Base-by-base conservation (phyloP, 2,329 filamentous ascomycete species). In the Penicillium sp. region DNA sequence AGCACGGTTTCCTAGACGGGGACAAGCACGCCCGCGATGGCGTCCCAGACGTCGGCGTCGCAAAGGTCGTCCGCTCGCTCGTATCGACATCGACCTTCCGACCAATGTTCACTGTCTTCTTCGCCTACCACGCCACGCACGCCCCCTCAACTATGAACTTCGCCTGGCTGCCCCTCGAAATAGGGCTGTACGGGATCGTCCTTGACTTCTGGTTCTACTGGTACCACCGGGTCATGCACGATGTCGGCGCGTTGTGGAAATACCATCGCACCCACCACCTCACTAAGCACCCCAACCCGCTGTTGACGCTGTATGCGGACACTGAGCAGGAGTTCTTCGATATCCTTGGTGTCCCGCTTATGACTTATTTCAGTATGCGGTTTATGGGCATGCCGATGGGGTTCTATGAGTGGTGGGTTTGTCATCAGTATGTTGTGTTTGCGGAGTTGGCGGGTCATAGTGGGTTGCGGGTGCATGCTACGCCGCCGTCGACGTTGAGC, bases 171-270 rank as follows among this genome's bases (percentile, higher is more conserved):
- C 58, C 59, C 1, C 56, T 66, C 0, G 64, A 66, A 38, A 56
- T 51, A 12, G 63, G 64, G 1, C 34, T 66, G 1, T 66, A 65
- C 53, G 60, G 62, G 8, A 60, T 66, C 38, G 62, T 63, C 57
- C 59, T 66, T 56, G 64, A 66, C 46, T 66, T 66, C 55, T 66
- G 64, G 64, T 66, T 66, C 54, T 66, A 66, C 54, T 66, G 63
- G 64, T 66, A 66, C 50, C 64, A 66, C 40, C 63, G 64, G 0
- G n/a, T 60, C 3, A 65, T 65, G 59, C 64, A 66, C 31, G 63
- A 65, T 18, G 50, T 65, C 25, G 57, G 48, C 46, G 51, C 53
- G 3, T 51, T 66, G 13, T 66, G 64, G 64, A 57, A 66, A 39
- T 66, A 61, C 55, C 64, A 66, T 51, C 62, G 64, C 18, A 66